phyloP scores from a whole-genome alignment of 2,329 filamentous ascomycete species.

The Acephala macrosclerotiorum region DNA sequence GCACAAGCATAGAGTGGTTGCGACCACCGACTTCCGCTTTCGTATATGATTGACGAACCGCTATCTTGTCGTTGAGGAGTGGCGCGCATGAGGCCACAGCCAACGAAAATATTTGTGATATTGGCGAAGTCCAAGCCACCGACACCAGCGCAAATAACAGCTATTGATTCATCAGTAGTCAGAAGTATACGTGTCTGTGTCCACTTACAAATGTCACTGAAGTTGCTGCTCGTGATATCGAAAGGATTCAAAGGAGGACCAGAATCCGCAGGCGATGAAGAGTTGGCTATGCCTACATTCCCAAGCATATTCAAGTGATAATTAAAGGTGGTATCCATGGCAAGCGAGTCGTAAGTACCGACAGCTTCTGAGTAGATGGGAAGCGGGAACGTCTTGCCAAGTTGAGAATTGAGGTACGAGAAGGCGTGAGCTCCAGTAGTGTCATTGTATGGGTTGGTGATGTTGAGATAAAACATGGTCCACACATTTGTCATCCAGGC shows the following conservation, averaged over 20 bases:
- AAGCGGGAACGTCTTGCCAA: constrained; percentile 47
- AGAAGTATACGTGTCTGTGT: not conserved
- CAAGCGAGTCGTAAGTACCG: constrained; percentile 15
- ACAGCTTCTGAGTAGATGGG: not conserved
- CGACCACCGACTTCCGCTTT: constrained; percentile 51
- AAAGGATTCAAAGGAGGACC: constrained; percentile 44
- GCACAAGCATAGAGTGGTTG: constrained; percentile 54
- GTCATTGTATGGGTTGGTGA: constrained; percentile 21
- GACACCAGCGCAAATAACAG: constrained; percentile 44
- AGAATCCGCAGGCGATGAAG: constrained; percentile 13
- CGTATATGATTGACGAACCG: constrained; percentile 46
- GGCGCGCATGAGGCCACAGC: constrained; percentile 51
- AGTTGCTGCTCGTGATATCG: constrained; percentile 39
- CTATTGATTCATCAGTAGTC: constrained; percentile 19
- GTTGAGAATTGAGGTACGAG: constrained; percentile 47
- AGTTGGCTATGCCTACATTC: constrained; percentile 4
- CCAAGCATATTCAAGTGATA: constrained; percentile 21
- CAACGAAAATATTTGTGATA: constrained; percentile 50
- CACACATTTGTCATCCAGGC: constrained; percentile 52
- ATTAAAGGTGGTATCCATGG: constrained; percentile 17
- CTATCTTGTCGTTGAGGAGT: constrained; percentile 47
- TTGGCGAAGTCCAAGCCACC: constrained; percentile 46
- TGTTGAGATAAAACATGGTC: constrained; percentile 45
- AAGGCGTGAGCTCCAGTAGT: constrained; percentile 36
- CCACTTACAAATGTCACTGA: constrained; percentile 35